These are phyloP conservation scores for Tephrocybe sp. DNA, from an alignment of 768 basidiomycete species.

Conservation along the genomic window DNA sequence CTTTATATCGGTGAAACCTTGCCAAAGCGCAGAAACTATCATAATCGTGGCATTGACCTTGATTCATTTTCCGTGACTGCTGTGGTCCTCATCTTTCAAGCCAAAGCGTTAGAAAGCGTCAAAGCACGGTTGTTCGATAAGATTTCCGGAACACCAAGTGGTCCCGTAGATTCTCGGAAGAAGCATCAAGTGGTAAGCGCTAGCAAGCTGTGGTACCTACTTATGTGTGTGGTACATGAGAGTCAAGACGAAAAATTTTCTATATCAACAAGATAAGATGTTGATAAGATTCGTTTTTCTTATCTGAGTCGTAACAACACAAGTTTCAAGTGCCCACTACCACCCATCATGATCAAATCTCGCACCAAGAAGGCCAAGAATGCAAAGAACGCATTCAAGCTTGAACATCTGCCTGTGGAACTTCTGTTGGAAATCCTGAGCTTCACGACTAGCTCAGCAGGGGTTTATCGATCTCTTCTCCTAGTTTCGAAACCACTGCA, in stretches of 20 bases:
- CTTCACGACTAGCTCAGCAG: slow-evolving; percentile 9
- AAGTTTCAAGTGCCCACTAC: no score
- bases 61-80: not conserved
- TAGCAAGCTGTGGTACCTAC: no score
- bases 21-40: not conserved
- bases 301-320: no score
- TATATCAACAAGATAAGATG: not conserved
- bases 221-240: no score
- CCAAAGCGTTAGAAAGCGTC: no score
- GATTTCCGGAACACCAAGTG: no score
- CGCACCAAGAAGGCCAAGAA: not conserved
- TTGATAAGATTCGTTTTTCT: not conserved
- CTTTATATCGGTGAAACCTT: not conserved
- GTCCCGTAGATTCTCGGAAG: no score
- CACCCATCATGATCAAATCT: not conserved
- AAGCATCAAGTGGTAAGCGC: no score
- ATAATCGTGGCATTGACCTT: not conserved
- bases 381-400: not conserved
- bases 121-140: no score
- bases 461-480: slow-evolving; percentile 16
- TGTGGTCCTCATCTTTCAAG: no score
- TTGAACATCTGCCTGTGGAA: slow-evolving; percentile 11
- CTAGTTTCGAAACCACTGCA: slow-evolving; percentile 16
- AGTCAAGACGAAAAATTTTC: no score
- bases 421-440: slow-evolving; percentile 17